Evolutionary conservation across 352 stramenopile species (phyloP), one percentile per base, ranked within the genome.

Genomic region (Aphanomyces cochlioides): DNA sequence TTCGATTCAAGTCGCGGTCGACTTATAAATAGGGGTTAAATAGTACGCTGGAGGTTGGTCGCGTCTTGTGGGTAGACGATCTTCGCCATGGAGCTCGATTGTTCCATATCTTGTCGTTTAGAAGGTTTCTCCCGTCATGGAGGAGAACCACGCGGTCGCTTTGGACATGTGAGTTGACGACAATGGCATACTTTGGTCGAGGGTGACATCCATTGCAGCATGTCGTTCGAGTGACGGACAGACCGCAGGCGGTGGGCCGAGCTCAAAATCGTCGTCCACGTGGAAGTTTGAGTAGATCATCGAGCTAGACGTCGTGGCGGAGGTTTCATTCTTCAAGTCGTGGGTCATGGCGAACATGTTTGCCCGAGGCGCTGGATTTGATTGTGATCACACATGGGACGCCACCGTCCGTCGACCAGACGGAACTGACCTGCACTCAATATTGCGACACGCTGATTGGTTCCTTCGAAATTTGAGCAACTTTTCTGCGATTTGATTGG

Each of bases 231-330:
- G n/a, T n/a, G n/a, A 21, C 50, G 50, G 50, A 34, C 37, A 34
- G 8, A 58, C 37, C 50, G 50, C 13, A 13, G 50, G 50, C 8
- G 50, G 50, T 10, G 50, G 50, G 8, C 50, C 50, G 8, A 58
- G n/a, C n/a, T 58, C 50, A 58, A 58, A 58, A 3, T 58, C 50
- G 50, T 58, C 50, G n/a, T 58, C 8, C 50, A 4, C n/a, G 50
- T 13, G 28, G 8, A 8, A 13, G n/a, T 58, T 58, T 2, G n/a
- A 53, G 13, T 19, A 34, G n/a, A 28, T 28, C 50, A 58, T 10
- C 50, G n/a, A 10, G 8, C n/a, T 58, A 10, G 28, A 38, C 50
- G n/a, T 58, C 50, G 50, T 58, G n/a, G 50, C 50, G n/a, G n/a
- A 10, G n/a, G 8, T 38, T 34, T 21, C n/a, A 12, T 19, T n/a